Conservation (phyloP, 192 early-diverging fungal species). For the Spizellomyces punctatus region DNA sequence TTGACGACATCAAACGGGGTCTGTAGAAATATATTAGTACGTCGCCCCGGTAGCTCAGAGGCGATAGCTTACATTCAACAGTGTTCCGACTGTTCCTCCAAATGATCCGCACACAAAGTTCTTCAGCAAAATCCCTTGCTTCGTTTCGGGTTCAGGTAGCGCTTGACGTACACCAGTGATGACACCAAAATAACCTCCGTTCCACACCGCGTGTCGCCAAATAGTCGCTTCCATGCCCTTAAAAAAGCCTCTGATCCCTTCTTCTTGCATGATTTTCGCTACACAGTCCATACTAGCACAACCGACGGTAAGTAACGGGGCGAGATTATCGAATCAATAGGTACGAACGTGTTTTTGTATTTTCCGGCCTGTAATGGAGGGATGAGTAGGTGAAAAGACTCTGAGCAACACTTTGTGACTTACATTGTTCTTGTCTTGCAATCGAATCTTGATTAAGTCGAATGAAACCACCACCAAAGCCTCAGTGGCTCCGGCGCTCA, state of each 20-base stretch:
- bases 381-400: not conserved
- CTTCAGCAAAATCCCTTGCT: constrained; percentile 73
- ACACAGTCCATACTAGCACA: constrained; percentile 16
- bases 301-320: not conserved
- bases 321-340: too few relatives aligned
- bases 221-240: constrained; percentile 93
- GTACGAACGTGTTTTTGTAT: constrained; percentile 72
- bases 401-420: constrained; percentile 11
- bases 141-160: constrained; percentile 81
- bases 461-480: constrained; percentile 87
- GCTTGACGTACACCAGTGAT: constrained; percentile 62
- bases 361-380: constrained; percentile 63
- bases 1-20: constrained; percentile 97
- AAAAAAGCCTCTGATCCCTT: constrained; percentile 82
- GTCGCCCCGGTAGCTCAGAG: not conserved
- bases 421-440: constrained; percentile 89
- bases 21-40: constrained; percentile 26
- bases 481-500: constrained; percentile 90
- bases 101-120: constrained; percentile 92
- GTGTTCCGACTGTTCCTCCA: constrained; percentile 92
- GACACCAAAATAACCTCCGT: constrained; percentile 93
- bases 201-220: constrained; percentile 94
- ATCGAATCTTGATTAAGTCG: constrained; percentile 93
- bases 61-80: constrained; percentile 66
- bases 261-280: constrained; percentile 55